Base-by-base conservation (phyloP, 495 filamentous ascomycete genomes). In the Xylaria flabelliformis region DNA sequence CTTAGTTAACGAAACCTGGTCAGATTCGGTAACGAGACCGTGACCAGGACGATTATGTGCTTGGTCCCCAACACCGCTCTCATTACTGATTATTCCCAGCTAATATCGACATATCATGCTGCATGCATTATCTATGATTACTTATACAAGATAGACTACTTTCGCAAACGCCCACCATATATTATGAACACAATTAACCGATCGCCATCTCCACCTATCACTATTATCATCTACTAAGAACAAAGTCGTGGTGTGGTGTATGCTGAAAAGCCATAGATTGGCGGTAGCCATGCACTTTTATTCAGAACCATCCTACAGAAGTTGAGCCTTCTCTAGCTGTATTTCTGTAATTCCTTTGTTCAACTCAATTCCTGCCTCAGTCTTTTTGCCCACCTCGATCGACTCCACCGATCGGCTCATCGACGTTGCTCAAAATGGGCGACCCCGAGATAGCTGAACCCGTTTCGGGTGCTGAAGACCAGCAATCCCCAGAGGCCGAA, bases 391-490 rank as follows among this genome's bases (percentile, higher is more conserved):
- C 13, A 7, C 39, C 17, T 50, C 15, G 41, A 32, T 26, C 56
- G 51, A 34, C 58, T 39, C 36, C 39, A 7, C 58, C 19, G 21
- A 32, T 58, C 48, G 46, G 46, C 13, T 55, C 46, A 8, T 39
- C 51, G 15, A 67, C 32, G 51, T 34, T 24, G 2, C 13, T 67
- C 61, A 59, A 69, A 65, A 79, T 79, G 77, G 73, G 73, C 29
- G 75, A 74, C 51, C 51, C 66, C 48, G 74, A 76, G 71, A 51
- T 71, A 48, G 70, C 71, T 44, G 76, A 74, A 63, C 63, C 61
- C 58, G 34, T 72, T 44, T 69, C 73, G 66, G 74, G 75, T 41
- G 74, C 70, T 67, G 75, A 76, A 41, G 72, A 76, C 24, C 69
- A 73, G 29, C 19, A 71, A n/a, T 72, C 19, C 29, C 46, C 64